Base-by-base conservation (phyloP, 106 monocot species). In the Ottelia alismoides region DNA sequence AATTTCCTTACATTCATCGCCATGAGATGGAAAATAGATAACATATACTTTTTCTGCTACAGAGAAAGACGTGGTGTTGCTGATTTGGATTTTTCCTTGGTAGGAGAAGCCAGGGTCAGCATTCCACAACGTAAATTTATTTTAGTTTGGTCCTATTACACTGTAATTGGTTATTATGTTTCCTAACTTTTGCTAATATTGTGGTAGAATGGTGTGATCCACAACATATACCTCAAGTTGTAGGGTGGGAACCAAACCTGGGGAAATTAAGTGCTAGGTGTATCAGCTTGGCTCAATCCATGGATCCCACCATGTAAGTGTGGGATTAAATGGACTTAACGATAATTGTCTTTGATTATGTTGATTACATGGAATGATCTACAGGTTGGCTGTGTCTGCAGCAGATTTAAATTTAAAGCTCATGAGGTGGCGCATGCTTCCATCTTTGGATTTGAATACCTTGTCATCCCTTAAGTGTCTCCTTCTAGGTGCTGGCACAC, bases 331-430 rank as follows among this genome's bases (percentile, higher is more conserved):
- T 43, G 6, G 40, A 7, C 6, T 43, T 7, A 7, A 43, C n/a
- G n/a, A n/a, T n/a, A n/a, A n/a, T n/a, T n/a, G n/a, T n/a, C n/a
- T n/a, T n/a, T n/a, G n/a, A n/a, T n/a, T n/a, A n/a, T n/a, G n/a
- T n/a, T 16, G 16, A 43, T 43, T 16, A 43, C 16, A 43, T 43
- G 40, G 16, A 43, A 16, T 16, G 62, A 52, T 62, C 48, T 75
- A 49, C 72, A 94, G 93, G 53, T 62, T 88, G 64, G 93, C 93
- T 40, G 61, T 72, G 53, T 73, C 88, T 72, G 93, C 93, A 54
- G 88, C 93, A 9, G 84, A 94, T 68, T 65, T 98, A 58, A 90
- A 98, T 61, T 73, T 98, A 43, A 98, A 98, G 82, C 85, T 98
- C 48, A 98, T 98, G 98, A 79, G 73, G 64, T 98, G 98, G 98